Base-by-base conservation (phyloP, 140 eudicot genomes). In the Stevia rebaudiana region DNA sequence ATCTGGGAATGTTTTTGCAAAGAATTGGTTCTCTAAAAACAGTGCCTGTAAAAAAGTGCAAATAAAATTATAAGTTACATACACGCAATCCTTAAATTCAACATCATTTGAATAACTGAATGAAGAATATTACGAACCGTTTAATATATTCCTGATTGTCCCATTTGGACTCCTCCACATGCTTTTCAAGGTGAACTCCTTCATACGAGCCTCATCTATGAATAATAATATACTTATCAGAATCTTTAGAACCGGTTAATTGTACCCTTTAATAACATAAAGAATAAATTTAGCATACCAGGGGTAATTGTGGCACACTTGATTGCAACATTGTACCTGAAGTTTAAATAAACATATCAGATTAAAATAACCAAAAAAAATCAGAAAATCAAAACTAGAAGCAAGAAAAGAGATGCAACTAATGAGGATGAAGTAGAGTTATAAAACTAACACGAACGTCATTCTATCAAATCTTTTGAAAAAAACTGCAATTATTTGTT, bases 111-210 rank as follows among this genome's bases (percentile, higher is more conserved):
- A 44, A 22, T 22, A 47, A 43, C 42, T n/a, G 31, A 60, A 28
- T 11, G 52, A 43, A 47, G 31, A 61, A 36, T n/a, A 49, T 46
- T 33, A 60, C 82, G 48, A 31, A 88, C 98, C 98, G 53, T 92
- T 92, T 81, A 92, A 72, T 43, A 92, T 92, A 68, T 92, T 92
- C 52, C 98, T 81, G 40, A 92, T 92, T 68, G 98, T 88, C 67
- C 98, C 98, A 72, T 92, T 92, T 61, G 98, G 98, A 80, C 98
- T 92, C 83, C 65, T 92, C 98, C 98, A 92, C 98, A 92, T 92
- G 48, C 65, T 71, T 70, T 92, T 92, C 78, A 92, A 80, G 61
- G 74, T 78, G 55, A 92, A 92, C 80, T 92, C 98, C 84, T 65
- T 70, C 71, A 92, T 67, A 79, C 98, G 96, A 50, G 81, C 91